Conservation (phyloP, 2,329 filamentous ascomycete species). For the Botryosphaeria dothidea region DNA sequence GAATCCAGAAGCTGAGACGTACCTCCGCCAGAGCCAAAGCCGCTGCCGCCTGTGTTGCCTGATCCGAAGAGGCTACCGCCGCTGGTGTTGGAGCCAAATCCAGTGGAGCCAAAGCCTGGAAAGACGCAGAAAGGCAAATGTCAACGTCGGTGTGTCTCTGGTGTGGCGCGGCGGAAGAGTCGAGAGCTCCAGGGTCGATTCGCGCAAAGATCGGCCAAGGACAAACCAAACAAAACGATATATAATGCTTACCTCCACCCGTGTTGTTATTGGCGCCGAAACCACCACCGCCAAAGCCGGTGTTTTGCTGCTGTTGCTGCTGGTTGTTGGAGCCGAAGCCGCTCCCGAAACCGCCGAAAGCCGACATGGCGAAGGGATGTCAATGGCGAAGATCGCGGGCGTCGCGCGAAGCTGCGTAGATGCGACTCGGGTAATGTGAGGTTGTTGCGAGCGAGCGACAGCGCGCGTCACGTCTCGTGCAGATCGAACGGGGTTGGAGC, state of each 20-base stretch:
- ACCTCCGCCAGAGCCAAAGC: slow-evolving; percentile 31
- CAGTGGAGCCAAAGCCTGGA: slow-evolving; percentile 41
- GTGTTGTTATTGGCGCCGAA: slow-evolving; percentile 46
- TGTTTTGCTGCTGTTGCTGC: slow-evolving; percentile 37
- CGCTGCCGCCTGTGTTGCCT: slow-evolving; percentile 26
- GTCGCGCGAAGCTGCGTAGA: slow-evolving; percentile 17
- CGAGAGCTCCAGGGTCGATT: slow-evolving; percentile 20
- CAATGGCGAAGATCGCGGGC: not conserved
- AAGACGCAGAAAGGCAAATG: slow-evolving; percentile 33
- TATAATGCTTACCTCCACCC: slow-evolving; percentile 17
- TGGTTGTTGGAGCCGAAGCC: slow-evolving; percentile 38
- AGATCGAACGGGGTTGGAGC: slow-evolving; percentile 21
- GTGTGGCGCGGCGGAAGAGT: slow-evolving; percentile 20
- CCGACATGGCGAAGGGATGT: slow-evolving; percentile 21
- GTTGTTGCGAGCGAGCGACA: not conserved
- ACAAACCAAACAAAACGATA: slow-evolving; percentile 9
- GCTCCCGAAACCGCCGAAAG: slow-evolving; percentile 32
- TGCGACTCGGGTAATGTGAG: not conserved
- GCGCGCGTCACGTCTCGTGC: slow-evolving; percentile 10
- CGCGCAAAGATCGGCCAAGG: slow-evolving; percentile 17
- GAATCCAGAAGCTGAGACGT: slow-evolving; percentile 18
- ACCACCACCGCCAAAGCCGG: slow-evolving; percentile 40
- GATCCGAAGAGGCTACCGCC: slow-evolving; percentile 28
- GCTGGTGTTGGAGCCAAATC: slow-evolving; percentile 29
- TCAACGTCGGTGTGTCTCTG: slow-evolving; percentile 29